Evolutionary conservation across 352 stramenopile genomes (phyloP), one percentile per base, ranked within the genome.

Genomic region (Pythium guiyangense): DNA sequence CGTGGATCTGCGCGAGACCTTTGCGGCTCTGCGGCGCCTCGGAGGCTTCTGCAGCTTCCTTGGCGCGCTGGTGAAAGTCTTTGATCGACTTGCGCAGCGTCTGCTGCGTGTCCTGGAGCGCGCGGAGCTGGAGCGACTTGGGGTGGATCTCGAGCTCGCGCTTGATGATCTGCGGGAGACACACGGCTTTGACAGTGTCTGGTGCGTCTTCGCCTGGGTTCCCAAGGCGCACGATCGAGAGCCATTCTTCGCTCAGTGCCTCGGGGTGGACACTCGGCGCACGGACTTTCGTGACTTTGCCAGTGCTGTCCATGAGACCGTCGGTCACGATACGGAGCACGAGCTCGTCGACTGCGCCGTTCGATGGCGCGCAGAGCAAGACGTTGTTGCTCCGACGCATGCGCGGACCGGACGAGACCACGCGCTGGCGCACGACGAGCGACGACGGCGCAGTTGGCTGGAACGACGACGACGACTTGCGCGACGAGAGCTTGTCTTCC

Each of bases 341-440:
- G 25, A 97, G 44, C 52, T 96, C 87, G 54, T 97, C 92, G 0
- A 97, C 86, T 20, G 90, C 90, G 37, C 88, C 88, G 63, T 97
- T 97, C 12, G 90, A 97, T 14, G 90, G 90, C 2, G 90, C 88
- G 63, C 86, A 95, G 12, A 97, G 68, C 17, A 96, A 60, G 14
- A 97, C 73, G 56, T 95, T 85, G 48, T 83, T 82, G 11, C 61
- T 67, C 34, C 78, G 64, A 29, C 57, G 59, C 56, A 66, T 22
- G n/a, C 63, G 59, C 61, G 67, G 31, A 6, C 48, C 20, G 10
- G 60, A 65, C 8, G 70, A 62, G 15, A 65, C 54, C 2, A 88
- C 70, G n/a, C 76, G 70, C 15, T 71, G 71, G 39, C 73, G 69
- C 22, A 79, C 68, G 10, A 89, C 73, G 9, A 89, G 42, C 20